phyloP scores from a whole-genome alignment of 192 early-diverging fungal species.

The Backusella mclennaniae region DNA sequence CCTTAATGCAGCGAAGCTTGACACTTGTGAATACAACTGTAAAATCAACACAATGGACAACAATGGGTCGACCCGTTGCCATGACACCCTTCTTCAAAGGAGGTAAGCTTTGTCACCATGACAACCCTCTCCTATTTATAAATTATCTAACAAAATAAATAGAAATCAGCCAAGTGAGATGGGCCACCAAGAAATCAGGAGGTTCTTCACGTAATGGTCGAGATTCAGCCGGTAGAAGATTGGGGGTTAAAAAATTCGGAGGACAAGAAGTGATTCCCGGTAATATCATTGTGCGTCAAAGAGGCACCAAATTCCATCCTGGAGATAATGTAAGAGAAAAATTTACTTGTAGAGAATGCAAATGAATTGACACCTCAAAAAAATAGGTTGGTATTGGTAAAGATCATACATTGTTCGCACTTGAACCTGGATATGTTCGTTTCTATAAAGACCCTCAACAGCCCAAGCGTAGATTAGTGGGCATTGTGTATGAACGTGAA shows the following conservation, averaged over 20 bases:
- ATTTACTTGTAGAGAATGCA: not conserved
- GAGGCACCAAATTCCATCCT: conserved; percentile 76
- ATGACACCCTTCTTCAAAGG: not conserved
- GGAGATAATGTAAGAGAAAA: conserved; percentile 64
- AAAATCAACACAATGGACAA: conserved; percentile 1
- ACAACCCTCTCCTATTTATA: not conserved
- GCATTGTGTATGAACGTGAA: conserved; percentile 61
- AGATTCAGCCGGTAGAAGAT: conserved; percentile 74
- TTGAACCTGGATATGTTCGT: conserved; percentile 70
- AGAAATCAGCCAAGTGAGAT: conserved; percentile 56
- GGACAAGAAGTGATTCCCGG: conserved; percentile 72
- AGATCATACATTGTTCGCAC: conserved; percentile 76
- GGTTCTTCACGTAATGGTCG: conserved; percentile 78
- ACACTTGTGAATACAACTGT: not conserved
- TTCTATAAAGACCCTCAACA: conserved; percentile 66
- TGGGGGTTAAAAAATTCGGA: conserved; percentile 77
- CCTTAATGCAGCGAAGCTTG: not conserved
- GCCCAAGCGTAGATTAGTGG: conserved; percentile 65
- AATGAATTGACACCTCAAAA: not conserved
- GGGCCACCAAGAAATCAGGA: conserved; percentile 74
- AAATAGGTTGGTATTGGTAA: conserved; percentile 65
- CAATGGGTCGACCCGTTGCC: not conserved
- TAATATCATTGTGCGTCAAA: conserved; percentile 80
- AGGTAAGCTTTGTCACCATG: not conserved
- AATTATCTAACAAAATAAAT: not conserved